Evolutionary conservation across 768 basidiomycete species (phyloP).

Genomic region (Porpolomopsis calyptriformis): DNA sequence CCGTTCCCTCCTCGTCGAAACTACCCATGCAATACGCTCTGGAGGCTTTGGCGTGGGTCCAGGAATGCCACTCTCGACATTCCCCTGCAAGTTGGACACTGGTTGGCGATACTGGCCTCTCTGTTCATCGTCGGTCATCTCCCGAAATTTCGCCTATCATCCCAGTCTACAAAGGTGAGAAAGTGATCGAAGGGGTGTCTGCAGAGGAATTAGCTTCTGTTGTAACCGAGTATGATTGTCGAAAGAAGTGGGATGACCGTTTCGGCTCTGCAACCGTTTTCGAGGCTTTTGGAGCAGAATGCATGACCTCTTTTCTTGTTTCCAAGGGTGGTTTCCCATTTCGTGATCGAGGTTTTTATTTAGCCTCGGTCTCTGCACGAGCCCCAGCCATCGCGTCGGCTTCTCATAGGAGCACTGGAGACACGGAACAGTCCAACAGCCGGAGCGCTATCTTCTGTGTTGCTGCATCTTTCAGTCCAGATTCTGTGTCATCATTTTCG

Average conservation of each 20-base stretch:
- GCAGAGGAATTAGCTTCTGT: conserved; percentile 82
- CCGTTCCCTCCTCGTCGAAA: conserved; percentile 44
- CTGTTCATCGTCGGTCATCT: conserved; percentile 65
- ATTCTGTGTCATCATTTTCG: conserved; percentile 46
- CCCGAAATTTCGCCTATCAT: conserved; percentile 70
- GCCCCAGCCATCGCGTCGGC: conserved; percentile 26
- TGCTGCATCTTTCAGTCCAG: conserved; percentile 70
- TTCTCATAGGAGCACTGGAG: conserved; percentile 34
- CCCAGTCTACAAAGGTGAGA: conserved; percentile 79
- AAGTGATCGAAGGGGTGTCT: conserved; percentile 87
- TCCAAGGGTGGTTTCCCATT: conserved; percentile 83
- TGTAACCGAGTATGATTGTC: conserved; percentile 56
- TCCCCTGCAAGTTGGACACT: conserved; percentile 60
- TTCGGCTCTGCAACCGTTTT: conserved; percentile 61
- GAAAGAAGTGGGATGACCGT: conserved; percentile 80
- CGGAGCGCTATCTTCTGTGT: conserved; percentile 72
- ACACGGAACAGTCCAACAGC: conserved; percentile 28
- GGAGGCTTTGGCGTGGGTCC: conserved; percentile 72
- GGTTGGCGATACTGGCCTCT: conserved; percentile 65
- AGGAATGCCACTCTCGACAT: conserved; percentile 52
- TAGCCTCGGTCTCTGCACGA: conserved; percentile 69
- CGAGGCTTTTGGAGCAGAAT: conserved; percentile 68
- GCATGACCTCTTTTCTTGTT: conserved; percentile 60
- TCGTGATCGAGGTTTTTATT: conserved; percentile 76
- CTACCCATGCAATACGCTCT: conserved; percentile 72